Evolutionary conservation across 225 moss, liverwort and hornwort species (phyloP).

Genomic region (Asterella californica): DNA sequence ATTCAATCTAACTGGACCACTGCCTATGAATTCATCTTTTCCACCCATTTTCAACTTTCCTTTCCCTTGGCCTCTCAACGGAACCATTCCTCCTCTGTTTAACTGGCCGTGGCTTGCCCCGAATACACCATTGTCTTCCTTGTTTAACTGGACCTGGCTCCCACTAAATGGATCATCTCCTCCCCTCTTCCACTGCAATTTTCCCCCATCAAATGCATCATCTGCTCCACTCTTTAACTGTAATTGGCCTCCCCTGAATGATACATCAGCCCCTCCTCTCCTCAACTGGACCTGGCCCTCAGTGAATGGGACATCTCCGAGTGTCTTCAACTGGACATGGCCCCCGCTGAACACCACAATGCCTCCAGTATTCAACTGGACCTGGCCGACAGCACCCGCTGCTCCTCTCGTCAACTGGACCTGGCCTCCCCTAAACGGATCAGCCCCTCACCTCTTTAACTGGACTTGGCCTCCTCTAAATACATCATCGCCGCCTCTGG

Average conservation of each 20-base stretch:
- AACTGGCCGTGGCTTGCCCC: neutral
- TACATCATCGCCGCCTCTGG: constrained; percentile 13
- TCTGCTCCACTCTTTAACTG: constrained; percentile 20
- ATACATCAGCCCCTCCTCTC: neutral
- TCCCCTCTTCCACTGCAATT: constrained; percentile 10
- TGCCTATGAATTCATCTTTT: neutral
- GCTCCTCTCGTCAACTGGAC: constrained; percentile 25
- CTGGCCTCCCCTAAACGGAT: neutral
- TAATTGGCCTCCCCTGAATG: neutral
- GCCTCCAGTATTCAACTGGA: constrained; percentile 29
- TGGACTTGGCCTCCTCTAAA: constrained; percentile 4
- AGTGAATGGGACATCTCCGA: neutral
- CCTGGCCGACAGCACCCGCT: constrained; percentile 19
- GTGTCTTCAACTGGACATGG: constrained; percentile 25
- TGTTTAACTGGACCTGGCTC: constrained; percentile 5
- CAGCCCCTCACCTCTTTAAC: constrained; percentile 20
- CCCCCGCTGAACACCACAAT: neutral
- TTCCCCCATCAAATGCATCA: neutral
- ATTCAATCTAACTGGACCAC: neutral
- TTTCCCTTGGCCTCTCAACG: neutral
- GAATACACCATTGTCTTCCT: neutral
- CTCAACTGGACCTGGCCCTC: neutral
- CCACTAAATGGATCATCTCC: neutral
- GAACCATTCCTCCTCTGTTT: neutral
- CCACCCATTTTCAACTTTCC: constrained; percentile 15